These are phyloP conservation scores for Boletus mariae DNA, from an alignment of 1,284 basidiomycete genomes.

Conservation along the genomic window DNA sequence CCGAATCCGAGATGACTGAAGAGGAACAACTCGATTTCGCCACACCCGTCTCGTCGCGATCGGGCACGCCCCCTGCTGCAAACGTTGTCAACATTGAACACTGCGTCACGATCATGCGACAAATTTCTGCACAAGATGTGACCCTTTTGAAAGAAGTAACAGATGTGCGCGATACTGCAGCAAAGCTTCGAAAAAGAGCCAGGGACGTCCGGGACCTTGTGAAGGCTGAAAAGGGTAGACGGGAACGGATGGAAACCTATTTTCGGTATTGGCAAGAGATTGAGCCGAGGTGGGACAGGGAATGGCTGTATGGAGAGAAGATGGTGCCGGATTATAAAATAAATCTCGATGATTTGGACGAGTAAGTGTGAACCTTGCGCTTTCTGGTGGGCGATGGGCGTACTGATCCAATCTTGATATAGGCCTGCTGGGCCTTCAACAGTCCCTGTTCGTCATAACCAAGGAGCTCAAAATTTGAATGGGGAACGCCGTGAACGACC, in stretches of 20 bases:
- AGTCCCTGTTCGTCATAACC: background rate
- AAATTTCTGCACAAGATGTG: slow-evolving; percentile 21
- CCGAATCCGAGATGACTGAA: slow-evolving; percentile 26
- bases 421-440: slow-evolving; percentile 15
- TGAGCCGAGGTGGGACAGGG: slow-evolving; percentile 20
- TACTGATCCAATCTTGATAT: background rate
- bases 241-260: slow-evolving; percentile 30
- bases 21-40: slow-evolving; percentile 20
- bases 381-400: background rate
- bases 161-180: slow-evolving; percentile 17
- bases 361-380: slow-evolving; percentile 2
- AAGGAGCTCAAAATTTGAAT: background rate
- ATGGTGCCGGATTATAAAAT: slow-evolving; percentile 1
- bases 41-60: slow-evolving; percentile 26
- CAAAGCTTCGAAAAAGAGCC: slow-evolving; percentile 18
- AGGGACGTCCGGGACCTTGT: slow-evolving; percentile 24
- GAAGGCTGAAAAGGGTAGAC: slow-evolving; percentile 21
- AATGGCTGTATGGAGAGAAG: slow-evolving; percentile 25
- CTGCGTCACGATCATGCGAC: slow-evolving; percentile 26
- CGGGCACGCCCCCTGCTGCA: slow-evolving; percentile 19
- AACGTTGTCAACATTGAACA: slow-evolving; percentile 20
- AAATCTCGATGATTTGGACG: background rate
- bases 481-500: background rate
- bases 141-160: slow-evolving; percentile 11
- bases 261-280: slow-evolving; percentile 31